These are phyloP conservation scores for Phytophthora syringae DNA, from an alignment of 352 stramenopile genomes.

Conservation along the genomic window DNA sequence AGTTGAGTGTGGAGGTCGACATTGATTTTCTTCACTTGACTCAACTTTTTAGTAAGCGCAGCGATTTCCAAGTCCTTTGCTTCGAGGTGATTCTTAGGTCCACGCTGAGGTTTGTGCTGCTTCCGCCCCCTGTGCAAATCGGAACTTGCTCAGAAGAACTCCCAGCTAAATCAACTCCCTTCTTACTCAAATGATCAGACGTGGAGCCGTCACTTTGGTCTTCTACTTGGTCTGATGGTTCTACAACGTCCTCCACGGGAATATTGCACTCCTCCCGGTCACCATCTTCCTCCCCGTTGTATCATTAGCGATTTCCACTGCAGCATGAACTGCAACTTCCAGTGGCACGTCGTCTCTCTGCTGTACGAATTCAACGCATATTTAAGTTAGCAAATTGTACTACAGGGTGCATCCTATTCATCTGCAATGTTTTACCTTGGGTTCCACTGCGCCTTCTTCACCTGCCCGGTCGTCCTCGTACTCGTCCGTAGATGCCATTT, in stretches of 20 bases:
- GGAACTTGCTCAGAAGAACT: background rate
- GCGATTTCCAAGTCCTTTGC: conserved; percentile 20
- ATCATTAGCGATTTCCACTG: background rate
- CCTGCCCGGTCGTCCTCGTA: conserved; percentile 17
- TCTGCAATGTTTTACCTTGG: background rate
- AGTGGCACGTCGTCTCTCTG: background rate
- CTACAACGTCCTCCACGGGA: background rate
- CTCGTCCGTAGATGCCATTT: conserved; percentile 13
- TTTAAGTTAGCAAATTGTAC: background rate
- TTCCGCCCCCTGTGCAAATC: conserved; percentile 6
- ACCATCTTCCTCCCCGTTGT: background rate
- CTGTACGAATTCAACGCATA: background rate
- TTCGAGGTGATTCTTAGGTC: conserved; percentile 6
- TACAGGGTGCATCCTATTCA: background rate
- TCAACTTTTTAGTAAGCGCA: conserved; percentile 51
- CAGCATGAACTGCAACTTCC: background rate
- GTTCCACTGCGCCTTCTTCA: background rate
- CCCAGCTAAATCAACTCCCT: background rate
- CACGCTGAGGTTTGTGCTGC: background rate
- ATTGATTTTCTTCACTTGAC: conserved; percentile 52
- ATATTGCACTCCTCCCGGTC: background rate
- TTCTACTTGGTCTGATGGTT: conserved; percentile 1
- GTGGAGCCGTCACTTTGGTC: background rate
- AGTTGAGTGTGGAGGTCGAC: conserved; percentile 54
- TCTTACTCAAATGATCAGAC: background rate